Base-by-base conservation (phyloP, 2,329 filamentous ascomycete genomes). In the Tolypocladium album region DNA sequence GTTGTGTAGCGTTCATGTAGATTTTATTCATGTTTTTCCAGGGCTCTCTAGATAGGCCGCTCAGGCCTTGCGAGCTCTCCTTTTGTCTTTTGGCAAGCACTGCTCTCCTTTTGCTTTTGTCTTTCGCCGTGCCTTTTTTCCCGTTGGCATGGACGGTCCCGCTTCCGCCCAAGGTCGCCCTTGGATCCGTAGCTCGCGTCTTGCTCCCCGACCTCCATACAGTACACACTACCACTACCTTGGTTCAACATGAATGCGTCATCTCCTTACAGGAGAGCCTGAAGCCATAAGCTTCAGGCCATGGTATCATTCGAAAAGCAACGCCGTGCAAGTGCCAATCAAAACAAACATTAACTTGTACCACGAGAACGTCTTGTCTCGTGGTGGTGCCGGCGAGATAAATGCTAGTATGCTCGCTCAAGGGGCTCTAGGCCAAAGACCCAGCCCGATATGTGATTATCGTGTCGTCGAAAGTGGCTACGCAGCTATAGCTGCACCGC, bases 291-390 rank as follows among this genome's bases (percentile, higher is more conserved):
- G 60, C 61, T 58, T 66, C 60, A 64, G 64, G 65, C 66, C 67
- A 67, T 71, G 69, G 68, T 71, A 71, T 70, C 67, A 68, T 69
- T 57, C 34, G 58, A 61, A 59, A 63, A 59, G 60, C 59, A 64
- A 63, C 63, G 63, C 61, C 60, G 61, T 47, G 63, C 59, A 36
- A 61, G 47, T 61, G 53, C 22, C 58, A 65, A 65, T 60, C 59
- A 67, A 59, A 56, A 60, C 62, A 65, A 59, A 61, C 55, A 60
- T 56, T 58, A 59, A 38, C 31, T 52, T 56, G 56, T 59, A 62
- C 60, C 64, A 60, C 60, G 61, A 53, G 55, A 31, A n/a, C 27
- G 57, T 58, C 53, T 55, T 55, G 61, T 56, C 55, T 40, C 57
- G 40, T 56, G 42, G 38, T 61, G 58, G 39, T 59, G 42, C 57